Evolutionary conservation across 352 stramenopile genomes (phyloP), one percentile per base, ranked within the genome.

Genomic region (Phytophthora sp.): DNA sequence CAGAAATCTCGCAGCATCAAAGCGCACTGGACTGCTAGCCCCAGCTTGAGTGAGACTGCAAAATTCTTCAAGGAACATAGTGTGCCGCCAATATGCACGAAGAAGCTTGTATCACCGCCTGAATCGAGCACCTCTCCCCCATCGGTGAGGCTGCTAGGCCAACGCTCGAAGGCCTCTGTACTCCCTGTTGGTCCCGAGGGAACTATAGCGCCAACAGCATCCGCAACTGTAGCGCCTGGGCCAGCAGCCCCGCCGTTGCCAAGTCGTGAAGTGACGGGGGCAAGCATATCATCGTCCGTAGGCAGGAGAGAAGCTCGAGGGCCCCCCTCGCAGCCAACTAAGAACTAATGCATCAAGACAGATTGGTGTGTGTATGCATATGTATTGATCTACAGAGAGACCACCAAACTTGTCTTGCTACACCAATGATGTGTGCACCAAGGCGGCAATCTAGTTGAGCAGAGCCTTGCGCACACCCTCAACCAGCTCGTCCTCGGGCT

Each of bases 1-100:
- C 79, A 92, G 41, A 88, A 90, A 38, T 72, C 77, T 32, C 53
- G 62, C 7, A 74, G 78, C n/a, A 78, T 88, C 15, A 75, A 85
- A 10, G 58, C 84, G 31, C 55, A 45, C 4, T 89, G 79, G 78
- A 49, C 71, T 0, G 43, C 3, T 13, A 41, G 0, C 12, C 30
- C 39, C 17, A 53, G 20, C 17, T 4, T 32, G 12, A 53, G 49
- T 11, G 56, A 72, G 23, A 54, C 46, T 27, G 54, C 38, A 2
- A 27, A 28, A 2, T 70, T 53, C 32, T 61, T 70, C 41, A 31
- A 55, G 13, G 32, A 69, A 17, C 56, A 87, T 13, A 64, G 54
- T 2, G 39, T 63, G 34, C 52, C 67, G 20, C 17, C 37, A 10
- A 62, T 57, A 11, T 51, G 38, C 35, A 34, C 55, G 3, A 71